Percentiles rank a stretch among this genome's conserved stretches.
phyloP scores from a whole-genome alignment of 345 rosid species.

The Angophora floribunda region DNA sequence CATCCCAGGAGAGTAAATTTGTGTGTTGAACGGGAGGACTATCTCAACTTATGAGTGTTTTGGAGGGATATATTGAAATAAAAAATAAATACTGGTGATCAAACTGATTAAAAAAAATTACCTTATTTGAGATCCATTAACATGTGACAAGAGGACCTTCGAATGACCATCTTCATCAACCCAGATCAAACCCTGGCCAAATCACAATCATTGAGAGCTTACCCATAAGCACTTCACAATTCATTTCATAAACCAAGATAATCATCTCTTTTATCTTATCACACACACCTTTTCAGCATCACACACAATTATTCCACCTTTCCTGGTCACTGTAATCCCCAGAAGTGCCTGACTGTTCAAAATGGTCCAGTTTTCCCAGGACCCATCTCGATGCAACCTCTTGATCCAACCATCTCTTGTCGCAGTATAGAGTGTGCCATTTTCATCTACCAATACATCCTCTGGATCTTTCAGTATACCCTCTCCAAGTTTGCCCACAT shows the following conservation, averaged over 20 bases:
- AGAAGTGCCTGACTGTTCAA: conserved; percentile 17
- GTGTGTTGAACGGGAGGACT: background rate
- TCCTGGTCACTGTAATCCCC: conserved; percentile 21
- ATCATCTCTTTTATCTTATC: background rate
- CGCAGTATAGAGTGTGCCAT: conserved; percentile 32
- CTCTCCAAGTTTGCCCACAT: conserved; percentile 28
- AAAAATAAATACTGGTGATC: background rate
- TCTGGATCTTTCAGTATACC: conserved; percentile 29
- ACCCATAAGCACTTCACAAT: background rate
- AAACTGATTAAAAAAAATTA: background rate
- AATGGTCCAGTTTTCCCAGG: conserved; percentile 37
- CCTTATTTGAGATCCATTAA: conserved; percentile 34
- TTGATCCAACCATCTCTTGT: conserved; percentile 47
- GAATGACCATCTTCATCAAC: conserved; percentile 23
- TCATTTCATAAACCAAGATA: background rate
- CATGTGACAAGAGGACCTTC: conserved; percentile 22
- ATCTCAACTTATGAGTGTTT: background rate
- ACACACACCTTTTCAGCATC: conserved; percentile 17
- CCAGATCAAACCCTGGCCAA: conserved; percentile 34
- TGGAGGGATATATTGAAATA: background rate
- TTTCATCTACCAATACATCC: conserved; percentile 21
- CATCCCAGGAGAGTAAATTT: background rate
- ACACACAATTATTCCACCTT: conserved; percentile 30
- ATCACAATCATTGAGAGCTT: background rate
- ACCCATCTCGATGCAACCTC: conserved; percentile 23